Evolutionary conservation across 441 rosid genomes (phyloP), one percentile per base, ranked within the genome.

Genomic region (Erodium trifolium): DNA sequence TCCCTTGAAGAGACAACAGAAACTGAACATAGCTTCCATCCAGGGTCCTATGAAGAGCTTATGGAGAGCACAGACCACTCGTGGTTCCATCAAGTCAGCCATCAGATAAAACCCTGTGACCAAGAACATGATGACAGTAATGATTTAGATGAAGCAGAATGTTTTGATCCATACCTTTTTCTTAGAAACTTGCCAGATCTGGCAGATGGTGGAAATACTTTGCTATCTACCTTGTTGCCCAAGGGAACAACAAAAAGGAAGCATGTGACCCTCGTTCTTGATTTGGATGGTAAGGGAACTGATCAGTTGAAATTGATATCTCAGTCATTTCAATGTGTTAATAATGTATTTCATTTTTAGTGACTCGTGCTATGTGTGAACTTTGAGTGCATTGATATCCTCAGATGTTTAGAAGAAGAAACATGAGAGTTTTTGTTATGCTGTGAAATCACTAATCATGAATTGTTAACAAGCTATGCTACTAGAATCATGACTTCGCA

Each of bases 231-330:
- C 73, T 80, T 95, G 75, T 87, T 95, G 49, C 98, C 97, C 53
- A 89, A 85, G 80, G 97, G 87, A 81, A 92, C 99, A 18, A 87
- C 98, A 70, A 90, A 98, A 55, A 55, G 23, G 82, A 92, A 98
- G 66, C 83, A 87, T 63, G 88, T 87, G 53, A 87, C 99, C 67
- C 96, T 95, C 43, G 99, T 95, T 77, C 79, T 95, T 73, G 99
- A 95, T 77, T 87, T 95, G 73, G 99, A 95, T 68, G 99, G 99
- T 90, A 79, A 82, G 81, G 43, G 73, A 55, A 8, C 16, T 16
- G 18, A 55, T 55, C 8, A 17, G 6, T 55, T 55, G 62, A 17
- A 55, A 16, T 53, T 53, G 19, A 53, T 14, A 10, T 43, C 49
- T 14, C 0, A n/a, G 7, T 17, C 19, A 17, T 53, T 51, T 55